Conservation (phyloP, 768 basidiomycete genomes). For the Hygrophorus russula region DNA sequence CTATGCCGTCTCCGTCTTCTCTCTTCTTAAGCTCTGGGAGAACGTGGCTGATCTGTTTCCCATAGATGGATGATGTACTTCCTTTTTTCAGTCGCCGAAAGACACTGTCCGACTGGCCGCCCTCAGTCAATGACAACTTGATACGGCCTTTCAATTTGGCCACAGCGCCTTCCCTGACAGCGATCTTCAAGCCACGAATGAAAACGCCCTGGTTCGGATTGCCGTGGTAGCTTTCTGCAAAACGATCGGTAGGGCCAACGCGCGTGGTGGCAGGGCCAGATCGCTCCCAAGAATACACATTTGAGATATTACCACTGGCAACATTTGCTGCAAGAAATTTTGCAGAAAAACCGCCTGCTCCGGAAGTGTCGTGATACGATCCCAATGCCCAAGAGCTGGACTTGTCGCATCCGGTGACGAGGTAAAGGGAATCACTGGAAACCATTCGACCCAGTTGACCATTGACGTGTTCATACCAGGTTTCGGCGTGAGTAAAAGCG, state of each 20-base stretch:
- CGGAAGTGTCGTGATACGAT: conserved; percentile 4
- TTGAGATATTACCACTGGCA: background rate
- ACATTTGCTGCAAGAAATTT: conserved; percentile 5
- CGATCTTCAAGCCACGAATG: conserved; percentile 4
- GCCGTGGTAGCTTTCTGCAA: background rate
- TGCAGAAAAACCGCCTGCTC: conserved; percentile 2
- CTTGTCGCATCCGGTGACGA: no score
- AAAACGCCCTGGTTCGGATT: conserved; percentile 11
- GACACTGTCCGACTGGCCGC: no score
- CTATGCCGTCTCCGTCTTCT: background rate
- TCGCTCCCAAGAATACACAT: background rate
- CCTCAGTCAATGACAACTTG: no score
- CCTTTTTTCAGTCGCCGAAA: no score
- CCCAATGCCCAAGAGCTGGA: conserved; percentile 10
- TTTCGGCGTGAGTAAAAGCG: background rate
- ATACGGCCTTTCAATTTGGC: no score
- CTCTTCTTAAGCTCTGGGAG: no score
- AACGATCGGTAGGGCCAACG: no score
- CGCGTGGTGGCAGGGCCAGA: background rate
- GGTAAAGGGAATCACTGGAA: conserved; percentile 11
- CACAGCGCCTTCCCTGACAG: background rate
- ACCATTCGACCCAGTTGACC: conserved; percentile 1
- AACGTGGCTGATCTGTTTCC: background rate
- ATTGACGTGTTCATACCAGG: conserved; percentile 6
- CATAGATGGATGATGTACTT: background rate